phyloP scores from a whole-genome alignment of 768 basidiomycete genomes.

The Porpolomopsis calyptriformis region DNA sequence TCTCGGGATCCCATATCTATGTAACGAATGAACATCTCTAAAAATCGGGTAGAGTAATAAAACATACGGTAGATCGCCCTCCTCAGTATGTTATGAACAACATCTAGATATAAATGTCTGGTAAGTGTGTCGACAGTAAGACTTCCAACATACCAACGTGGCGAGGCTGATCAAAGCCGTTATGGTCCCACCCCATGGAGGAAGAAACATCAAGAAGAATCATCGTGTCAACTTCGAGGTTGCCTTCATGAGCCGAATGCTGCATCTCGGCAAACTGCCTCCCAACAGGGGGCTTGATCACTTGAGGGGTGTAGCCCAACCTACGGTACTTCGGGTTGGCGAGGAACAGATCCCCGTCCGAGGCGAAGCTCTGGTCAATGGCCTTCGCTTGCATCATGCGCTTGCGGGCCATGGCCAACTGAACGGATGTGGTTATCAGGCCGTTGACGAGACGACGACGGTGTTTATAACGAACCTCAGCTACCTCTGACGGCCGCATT shows the following conservation, averaged over 20 bases:
- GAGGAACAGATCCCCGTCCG: not conserved
- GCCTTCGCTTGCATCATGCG: not conserved
- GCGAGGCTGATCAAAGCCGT: not conserved
- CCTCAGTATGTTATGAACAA: not conserved
- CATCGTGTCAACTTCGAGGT: not conserved
- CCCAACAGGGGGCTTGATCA: not conserved
- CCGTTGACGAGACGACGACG: not conserved
- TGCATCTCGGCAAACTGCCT: not conserved
- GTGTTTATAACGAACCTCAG: not conserved
- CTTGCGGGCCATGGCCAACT: not conserved
- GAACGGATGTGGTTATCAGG: not conserved
- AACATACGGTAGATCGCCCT: not conserved
- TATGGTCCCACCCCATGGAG: constrained; percentile 1
- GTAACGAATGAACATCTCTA: not conserved
- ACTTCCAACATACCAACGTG: not conserved
- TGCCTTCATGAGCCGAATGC: not conserved
- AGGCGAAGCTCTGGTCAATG: not conserved
- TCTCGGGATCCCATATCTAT: not conserved
- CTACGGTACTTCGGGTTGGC: not conserved
- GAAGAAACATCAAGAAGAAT: constrained; percentile 1
- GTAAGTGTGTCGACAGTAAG: not conserved
- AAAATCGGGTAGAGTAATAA: not conserved
- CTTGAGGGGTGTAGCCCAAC: not conserved
- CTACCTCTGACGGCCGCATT: not conserved
- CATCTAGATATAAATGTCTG: not conserved